Evolutionary conservation across 2,329 filamentous ascomycete genomes (phyloP).

Genomic region (Apiospora kogelbergensis): DNA sequence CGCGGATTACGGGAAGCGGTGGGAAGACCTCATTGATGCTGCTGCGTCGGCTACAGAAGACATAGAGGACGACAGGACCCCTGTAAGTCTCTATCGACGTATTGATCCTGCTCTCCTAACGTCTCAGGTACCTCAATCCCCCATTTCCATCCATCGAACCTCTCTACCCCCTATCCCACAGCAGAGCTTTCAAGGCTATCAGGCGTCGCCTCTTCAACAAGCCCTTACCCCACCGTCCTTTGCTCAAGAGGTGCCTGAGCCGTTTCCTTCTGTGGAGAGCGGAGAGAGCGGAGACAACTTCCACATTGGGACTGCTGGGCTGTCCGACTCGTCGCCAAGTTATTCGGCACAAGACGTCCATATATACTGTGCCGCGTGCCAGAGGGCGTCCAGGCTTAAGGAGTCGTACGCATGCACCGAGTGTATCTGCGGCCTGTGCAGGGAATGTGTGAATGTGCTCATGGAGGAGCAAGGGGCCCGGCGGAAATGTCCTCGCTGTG

Average conservation of each 20-base stretch:
- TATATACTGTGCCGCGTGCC: conserved; percentile 90
- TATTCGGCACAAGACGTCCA: conserved; percentile 76
- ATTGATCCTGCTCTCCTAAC: conserved; percentile 44
- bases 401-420: conserved; percentile 94
- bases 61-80: conserved; percentile 86
- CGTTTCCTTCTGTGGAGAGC: conserved; percentile 88
- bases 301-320: conserved; percentile 64
- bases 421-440: conserved; percentile 91
- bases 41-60: conserved; percentile 89
- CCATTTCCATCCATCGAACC: conserved; percentile 61
- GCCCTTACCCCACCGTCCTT: conserved; percentile 81
- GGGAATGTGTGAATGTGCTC: conserved; percentile 80
- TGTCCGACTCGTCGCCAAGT: conserved; percentile 70
- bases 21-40: conserved; percentile 95
- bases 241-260: conserved; percentile 67
- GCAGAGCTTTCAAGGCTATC: conserved; percentile 69
- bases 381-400: conserved; percentile 71
- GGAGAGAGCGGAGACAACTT: conserved; percentile 70
- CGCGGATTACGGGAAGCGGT: conserved; percentile 81
- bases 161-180: conserved; percentile 62
- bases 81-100: conserved; percentile 58
- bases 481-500: conserved; percentile 77
- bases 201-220: conserved; percentile 88
- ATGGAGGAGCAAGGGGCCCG: conserved; percentile 74
- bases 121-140: conserved; percentile 62